phyloP scores from a whole-genome alignment of 2,329 filamentous ascomycete genomes.

The Trichophyton mentagrophytes region DNA sequence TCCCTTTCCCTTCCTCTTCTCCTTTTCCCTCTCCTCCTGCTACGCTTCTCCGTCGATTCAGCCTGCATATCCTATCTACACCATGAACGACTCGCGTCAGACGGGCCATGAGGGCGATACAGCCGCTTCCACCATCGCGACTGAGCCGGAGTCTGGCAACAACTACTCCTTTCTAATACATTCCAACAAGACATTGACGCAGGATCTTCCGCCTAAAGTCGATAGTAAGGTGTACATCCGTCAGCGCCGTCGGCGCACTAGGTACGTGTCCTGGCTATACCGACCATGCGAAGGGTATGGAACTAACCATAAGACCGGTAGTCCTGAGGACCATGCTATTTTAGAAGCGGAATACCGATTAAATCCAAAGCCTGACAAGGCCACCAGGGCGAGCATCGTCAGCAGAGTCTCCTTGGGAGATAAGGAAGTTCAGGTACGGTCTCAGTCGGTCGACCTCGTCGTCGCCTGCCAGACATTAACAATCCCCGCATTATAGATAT shows the following conservation, averaged over 20 bases:
- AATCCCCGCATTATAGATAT: conserved; percentile 51
- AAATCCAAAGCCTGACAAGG: conserved; percentile 86
- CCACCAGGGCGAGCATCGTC: conserved; percentile 71
- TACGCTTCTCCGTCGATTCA: background rate
- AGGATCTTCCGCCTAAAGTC: conserved; percentile 44
- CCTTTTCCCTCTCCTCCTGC: background rate
- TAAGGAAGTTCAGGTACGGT: conserved; percentile 85
- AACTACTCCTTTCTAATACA: conserved; percentile 48
- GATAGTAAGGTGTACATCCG: conserved; percentile 48
- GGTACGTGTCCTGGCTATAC: conserved; percentile 29
- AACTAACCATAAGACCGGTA: conserved; percentile 28
- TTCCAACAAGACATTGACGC: conserved; percentile 43
- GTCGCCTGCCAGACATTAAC: background rate
- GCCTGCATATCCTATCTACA: background rate
- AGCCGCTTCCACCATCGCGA: background rate
- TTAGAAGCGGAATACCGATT: conserved; percentile 73
- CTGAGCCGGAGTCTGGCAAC: background rate
- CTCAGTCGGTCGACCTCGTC: background rate
- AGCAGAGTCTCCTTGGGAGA: conserved; percentile 77
- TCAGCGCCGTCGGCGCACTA: conserved; percentile 50
- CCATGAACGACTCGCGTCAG: background rate
- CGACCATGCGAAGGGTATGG: background rate
- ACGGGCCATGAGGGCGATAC: background rate
- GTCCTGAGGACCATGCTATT: conserved; percentile 76
- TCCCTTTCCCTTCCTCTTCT: background rate